These are phyloP conservation scores for Brasilioporus rufonigricans DNA, from an alignment of 768 basidiomycete species.

Conservation along the genomic window DNA sequence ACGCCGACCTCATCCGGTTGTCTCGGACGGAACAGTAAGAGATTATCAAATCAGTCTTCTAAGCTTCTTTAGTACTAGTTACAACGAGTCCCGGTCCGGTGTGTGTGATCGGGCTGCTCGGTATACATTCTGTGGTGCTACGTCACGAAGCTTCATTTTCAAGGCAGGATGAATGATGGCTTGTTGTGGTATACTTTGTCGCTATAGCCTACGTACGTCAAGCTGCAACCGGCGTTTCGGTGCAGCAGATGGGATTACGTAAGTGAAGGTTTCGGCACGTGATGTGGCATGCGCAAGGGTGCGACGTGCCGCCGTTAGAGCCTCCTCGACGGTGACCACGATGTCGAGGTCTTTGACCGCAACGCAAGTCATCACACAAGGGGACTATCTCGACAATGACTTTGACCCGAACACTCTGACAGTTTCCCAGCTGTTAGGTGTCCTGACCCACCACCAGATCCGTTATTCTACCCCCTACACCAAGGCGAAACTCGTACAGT, in stretches of 20 bases:
- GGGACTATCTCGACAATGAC: constrained; percentile 76
- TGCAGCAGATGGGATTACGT: neutral
- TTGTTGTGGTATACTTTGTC: neutral
- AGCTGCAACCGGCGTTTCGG: too few species aligned
- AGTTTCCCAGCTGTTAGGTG: constrained; percentile 75
- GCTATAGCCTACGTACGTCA: too few species aligned
- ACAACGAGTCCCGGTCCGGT: constrained; percentile 4
- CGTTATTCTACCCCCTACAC: constrained; percentile 72
- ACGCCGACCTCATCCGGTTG: neutral
- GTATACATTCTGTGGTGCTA: neutral
- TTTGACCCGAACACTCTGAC: constrained; percentile 76
- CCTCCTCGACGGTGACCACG: constrained; percentile 22
- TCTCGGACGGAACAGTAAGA: constrained; percentile 16
- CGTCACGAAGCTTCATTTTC: neutral
- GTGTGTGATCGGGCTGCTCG: neutral
- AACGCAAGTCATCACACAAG: constrained; percentile 67
- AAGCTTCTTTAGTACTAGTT: neutral
- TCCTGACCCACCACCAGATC: constrained; percentile 75
- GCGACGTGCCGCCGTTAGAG: neutral
- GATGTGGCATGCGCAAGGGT: constrained; percentile 13
- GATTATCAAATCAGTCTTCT: neutral
- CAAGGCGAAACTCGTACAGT: constrained; percentile 70
- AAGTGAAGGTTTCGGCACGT: constrained; percentile 13
- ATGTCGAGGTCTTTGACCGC: constrained; percentile 77
- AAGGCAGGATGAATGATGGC: neutral